phyloP scores from a whole-genome alignment of 2,329 filamentous ascomycete genomes.

The Tolypocladium sp. region DNA sequence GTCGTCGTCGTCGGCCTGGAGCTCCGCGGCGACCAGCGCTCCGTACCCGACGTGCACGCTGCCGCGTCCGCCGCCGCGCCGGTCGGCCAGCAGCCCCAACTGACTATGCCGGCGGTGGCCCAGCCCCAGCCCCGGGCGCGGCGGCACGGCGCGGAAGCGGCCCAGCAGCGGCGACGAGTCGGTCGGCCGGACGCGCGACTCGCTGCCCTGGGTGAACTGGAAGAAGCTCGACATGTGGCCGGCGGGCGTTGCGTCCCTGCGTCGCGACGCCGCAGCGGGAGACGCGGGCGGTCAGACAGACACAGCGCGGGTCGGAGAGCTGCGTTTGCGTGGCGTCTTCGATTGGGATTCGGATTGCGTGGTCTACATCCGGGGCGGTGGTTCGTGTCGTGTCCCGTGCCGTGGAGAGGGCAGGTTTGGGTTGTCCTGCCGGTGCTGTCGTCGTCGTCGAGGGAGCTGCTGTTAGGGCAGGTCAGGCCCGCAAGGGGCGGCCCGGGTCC shows the following conservation, averaged over 20 bases:
- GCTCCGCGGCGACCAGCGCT: slow-evolving; percentile 35
- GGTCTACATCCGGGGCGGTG: not conserved
- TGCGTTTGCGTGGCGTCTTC: not conserved
- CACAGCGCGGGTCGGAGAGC: not conserved
- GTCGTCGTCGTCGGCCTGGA: slow-evolving; percentile 22
- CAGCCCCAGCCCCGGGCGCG: slow-evolving; percentile 21
- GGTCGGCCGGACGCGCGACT: slow-evolving; percentile 42
- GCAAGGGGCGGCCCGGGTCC: not conserved
- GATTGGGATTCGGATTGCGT: not conserved
- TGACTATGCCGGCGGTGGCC: slow-evolving; percentile 21
- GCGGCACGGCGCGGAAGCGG: slow-evolving; percentile 55
- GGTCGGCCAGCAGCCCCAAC: slow-evolving; percentile 29
- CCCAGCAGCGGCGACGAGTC: slow-evolving; percentile 54
- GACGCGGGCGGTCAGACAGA: not conserved
- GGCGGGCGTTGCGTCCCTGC: not conserved
- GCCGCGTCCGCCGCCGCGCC: slow-evolving; percentile 28
- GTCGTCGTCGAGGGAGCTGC: not conserved
- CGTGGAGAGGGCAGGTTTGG: not conserved
- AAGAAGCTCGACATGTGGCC: slow-evolving; percentile 53
- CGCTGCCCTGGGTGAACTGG: slow-evolving; percentile 56
- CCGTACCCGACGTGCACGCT: slow-evolving; percentile 51
- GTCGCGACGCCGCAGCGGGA: not conserved
- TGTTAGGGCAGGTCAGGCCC: not conserved
- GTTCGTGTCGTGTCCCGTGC: not conserved
- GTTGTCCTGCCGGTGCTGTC: not conserved